These are phyloP conservation scores for Nigrospora sphaerica DNA, from an alignment of 2,329 filamentous ascomycete genomes.

Conservation along the genomic window DNA sequence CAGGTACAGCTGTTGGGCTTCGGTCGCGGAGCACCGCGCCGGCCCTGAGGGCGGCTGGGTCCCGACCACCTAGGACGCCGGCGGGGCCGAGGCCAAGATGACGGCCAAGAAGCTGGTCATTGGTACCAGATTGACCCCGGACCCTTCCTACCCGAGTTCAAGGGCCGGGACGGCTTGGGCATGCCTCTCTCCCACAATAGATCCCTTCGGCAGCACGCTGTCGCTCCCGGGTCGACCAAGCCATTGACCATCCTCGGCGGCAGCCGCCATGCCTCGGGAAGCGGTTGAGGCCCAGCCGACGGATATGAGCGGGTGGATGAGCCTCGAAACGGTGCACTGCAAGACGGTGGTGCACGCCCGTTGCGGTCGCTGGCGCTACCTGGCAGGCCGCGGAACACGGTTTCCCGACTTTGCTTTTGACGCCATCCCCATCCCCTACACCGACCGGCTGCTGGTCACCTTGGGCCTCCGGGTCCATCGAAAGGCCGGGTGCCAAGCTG, in stretches of 20 bases:
- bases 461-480: conserved; percentile 36
- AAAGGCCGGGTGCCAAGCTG: conserved; percentile 26
- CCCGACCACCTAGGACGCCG: too few species aligned
- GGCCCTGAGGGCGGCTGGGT: too few species aligned
- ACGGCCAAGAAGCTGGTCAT: conserved; percentile 43
- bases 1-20: conserved; percentile 29
- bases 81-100: neutral
- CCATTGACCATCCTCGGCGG: conserved; percentile 46
- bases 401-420: conserved; percentile 54
- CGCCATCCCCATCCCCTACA: conserved; percentile 43
- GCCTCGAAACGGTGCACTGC: conserved; percentile 7
- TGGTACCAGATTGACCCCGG: conserved; percentile 49
- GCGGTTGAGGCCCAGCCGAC: neutral
- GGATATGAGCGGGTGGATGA: too few species aligned
- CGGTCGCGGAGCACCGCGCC: conserved; percentile 31
- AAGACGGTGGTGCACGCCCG: conserved; percentile 43
- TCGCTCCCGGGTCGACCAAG: conserved; percentile 23
- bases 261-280: conserved; percentile 54
- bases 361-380: conserved; percentile 43
- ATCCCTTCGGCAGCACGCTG: conserved; percentile 29
- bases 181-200: conserved; percentile 47
- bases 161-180: conserved; percentile 37
- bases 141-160: conserved; percentile 42
- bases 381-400: conserved; percentile 40
- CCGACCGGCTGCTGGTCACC: conserved; percentile 48